Conservation (phyloP, 2,329 filamentous ascomycete genomes). For the Fusarium virguliforme region DNA sequence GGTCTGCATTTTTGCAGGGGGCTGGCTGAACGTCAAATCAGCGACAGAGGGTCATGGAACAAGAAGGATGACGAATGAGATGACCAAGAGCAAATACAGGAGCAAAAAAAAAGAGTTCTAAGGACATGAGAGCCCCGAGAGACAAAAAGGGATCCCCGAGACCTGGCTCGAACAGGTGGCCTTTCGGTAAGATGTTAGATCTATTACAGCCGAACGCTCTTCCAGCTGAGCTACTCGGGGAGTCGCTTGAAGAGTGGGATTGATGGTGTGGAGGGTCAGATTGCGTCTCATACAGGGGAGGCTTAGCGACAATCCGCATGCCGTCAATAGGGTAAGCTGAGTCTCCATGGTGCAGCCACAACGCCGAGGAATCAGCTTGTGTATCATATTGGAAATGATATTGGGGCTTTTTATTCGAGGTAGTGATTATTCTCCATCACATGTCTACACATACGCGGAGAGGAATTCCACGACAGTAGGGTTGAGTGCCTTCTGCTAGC, state of each 20-base stretch:
- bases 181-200: slow-evolving; percentile 38
- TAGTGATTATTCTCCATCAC: too few relatives aligned
- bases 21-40: not conserved
- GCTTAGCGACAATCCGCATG: too few relatives aligned
- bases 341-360: too few relatives aligned
- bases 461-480: too few relatives aligned
- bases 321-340: too few relatives aligned
- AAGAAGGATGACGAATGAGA: not conserved
- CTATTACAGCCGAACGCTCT: slow-evolving; percentile 46
- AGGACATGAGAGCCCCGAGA: not conserved
- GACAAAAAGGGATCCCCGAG: slow-evolving; percentile 41
- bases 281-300: too few relatives aligned
- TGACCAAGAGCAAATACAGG: not conserved
- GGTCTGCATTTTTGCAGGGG: not conserved
- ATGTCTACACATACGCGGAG: too few relatives aligned
- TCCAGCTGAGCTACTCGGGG: slow-evolving; percentile 47
- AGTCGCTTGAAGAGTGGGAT: not conserved
- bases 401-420: too few relatives aligned
- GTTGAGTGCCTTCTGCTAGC: too few relatives aligned
- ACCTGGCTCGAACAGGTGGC: slow-evolving; percentile 48
- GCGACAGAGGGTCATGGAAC: not conserved
- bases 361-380: too few relatives aligned
- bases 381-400: too few relatives aligned
- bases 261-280: too few relatives aligned
- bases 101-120: not conserved